Evolutionary conservation across 2,329 filamentous ascomycete genomes (phyloP).

Genomic region (Scortechinia acanthostroma): DNA sequence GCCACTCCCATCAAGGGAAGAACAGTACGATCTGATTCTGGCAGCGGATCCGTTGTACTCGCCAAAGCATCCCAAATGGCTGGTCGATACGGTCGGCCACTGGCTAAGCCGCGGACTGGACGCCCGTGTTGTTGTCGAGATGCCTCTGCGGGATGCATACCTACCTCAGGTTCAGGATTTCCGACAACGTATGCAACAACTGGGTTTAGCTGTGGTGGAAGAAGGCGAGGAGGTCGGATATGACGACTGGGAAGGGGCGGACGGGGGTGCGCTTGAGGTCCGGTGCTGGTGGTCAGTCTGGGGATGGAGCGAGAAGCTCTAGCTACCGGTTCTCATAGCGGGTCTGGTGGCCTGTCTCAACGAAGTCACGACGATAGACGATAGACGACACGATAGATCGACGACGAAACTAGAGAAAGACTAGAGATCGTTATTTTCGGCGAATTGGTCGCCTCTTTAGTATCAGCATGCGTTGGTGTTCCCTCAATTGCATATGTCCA

Average conservation of each 20-base stretch:
- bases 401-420: too few species aligned
- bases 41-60: slow-evolving; percentile 61
- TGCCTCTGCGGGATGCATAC: slow-evolving; percentile 54
- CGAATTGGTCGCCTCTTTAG: too few species aligned
- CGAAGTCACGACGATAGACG: background rate
- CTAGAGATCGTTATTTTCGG: too few species aligned
- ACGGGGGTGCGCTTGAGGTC: slow-evolving; percentile 14
- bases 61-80: slow-evolving; percentile 46
- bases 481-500: too few species aligned
- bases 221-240: slow-evolving; percentile 39
- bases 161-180: slow-evolving; percentile 47
- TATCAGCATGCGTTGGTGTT: too few species aligned
- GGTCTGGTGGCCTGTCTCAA: slow-evolving; percentile 3
- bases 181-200: slow-evolving; percentile 34
- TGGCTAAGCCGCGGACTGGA: slow-evolving; percentile 36
- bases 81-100: slow-evolving; percentile 41
- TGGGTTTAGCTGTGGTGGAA: slow-evolving; percentile 37
- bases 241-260: slow-evolving; percentile 38
- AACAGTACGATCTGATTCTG: slow-evolving; percentile 39
- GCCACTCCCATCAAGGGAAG: slow-evolving; percentile 3
- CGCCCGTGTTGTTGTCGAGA: slow-evolving; percentile 48
- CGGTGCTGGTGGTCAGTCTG: slow-evolving; percentile 6
- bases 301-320: too few species aligned
- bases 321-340: slow-evolving; percentile 3
- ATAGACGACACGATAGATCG: too few species aligned